Conservation (phyloP, 163 green algal species). For the Scenedesmus sp. region DNA sequence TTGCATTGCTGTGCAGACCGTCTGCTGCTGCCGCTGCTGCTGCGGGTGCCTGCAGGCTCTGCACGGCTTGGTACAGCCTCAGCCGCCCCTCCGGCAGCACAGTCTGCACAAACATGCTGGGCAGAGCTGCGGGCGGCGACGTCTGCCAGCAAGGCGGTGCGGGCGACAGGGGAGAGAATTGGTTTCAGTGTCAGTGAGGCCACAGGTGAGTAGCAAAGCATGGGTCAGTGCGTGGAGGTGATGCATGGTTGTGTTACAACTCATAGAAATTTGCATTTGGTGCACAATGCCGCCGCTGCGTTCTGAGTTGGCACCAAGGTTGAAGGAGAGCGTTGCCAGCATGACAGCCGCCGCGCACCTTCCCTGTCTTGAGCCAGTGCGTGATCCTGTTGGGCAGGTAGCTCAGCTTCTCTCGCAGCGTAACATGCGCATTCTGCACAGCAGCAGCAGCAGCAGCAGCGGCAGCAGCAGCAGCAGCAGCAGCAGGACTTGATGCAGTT, state of each 20-base stretch:
- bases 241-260: no score
- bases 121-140: neutral
- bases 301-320: no score
- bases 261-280: no score
- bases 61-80: slow-evolving; percentile 37
- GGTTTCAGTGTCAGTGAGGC: neutral
- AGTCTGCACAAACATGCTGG: slow-evolving; percentile 30
- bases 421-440: slow-evolving; percentile 19
- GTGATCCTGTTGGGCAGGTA: slow-evolving; percentile 19
- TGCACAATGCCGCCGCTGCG: no score
- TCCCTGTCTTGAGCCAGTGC: slow-evolving; percentile 25
- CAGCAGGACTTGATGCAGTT: no score
- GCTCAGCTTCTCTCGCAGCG: neutral
- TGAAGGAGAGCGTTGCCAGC: neutral
- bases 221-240: neutral
- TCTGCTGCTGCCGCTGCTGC: slow-evolving; percentile 14
- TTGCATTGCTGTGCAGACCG: neutral
- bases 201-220: neutral
- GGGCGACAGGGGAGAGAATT: no score
- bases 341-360: neutral
- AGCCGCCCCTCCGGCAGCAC: slow-evolving; percentile 44
- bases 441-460: neutral
- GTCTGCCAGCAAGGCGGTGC: neutral
- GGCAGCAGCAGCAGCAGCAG: neutral
- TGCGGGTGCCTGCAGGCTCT: slow-evolving; percentile 9